These are phyloP conservation scores for Penicillium oxalicum DNA, from an alignment of 2,329 filamentous ascomycete genomes.

Conservation along the genomic window DNA sequence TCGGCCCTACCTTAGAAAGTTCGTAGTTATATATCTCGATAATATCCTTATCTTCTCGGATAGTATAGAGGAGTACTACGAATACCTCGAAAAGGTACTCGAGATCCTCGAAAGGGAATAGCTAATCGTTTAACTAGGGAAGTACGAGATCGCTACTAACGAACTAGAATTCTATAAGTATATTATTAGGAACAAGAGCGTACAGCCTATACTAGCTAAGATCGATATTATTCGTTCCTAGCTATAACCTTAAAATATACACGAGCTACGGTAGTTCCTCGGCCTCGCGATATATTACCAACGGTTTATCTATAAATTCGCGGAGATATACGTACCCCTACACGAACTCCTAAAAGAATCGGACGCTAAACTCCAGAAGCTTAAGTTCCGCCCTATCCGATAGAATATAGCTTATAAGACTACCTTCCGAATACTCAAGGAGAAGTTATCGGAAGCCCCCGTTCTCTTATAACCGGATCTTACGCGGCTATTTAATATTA, in stretches of 20 bases:
- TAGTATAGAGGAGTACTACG: background rate
- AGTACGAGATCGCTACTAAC: background rate
- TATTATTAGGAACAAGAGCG: background rate
- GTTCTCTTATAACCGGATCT: background rate
- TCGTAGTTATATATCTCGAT: background rate
- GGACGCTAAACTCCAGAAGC: background rate
- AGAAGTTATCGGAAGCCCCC: background rate
- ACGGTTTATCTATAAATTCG: background rate
- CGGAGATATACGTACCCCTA: too few relatives aligned
- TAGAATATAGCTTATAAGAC: background rate
- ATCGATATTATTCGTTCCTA: background rate
- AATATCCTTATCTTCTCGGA: conserved; percentile 3
- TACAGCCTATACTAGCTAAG: background rate
- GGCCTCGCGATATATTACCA: background rate
- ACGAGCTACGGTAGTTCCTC: background rate
- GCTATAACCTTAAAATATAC: background rate
- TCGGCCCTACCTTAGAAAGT: background rate
- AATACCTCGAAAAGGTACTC: background rate
- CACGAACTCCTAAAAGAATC: background rate
- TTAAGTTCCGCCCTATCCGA: background rate
- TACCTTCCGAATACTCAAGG: background rate
- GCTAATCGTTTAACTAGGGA: background rate
- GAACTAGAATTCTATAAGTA: background rate
- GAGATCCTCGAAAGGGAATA: background rate
- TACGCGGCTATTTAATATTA: background rate